Evolutionary conservation across 202 grass and related monocot species (phyloP).

Genomic region (Zizania palustris): DNA sequence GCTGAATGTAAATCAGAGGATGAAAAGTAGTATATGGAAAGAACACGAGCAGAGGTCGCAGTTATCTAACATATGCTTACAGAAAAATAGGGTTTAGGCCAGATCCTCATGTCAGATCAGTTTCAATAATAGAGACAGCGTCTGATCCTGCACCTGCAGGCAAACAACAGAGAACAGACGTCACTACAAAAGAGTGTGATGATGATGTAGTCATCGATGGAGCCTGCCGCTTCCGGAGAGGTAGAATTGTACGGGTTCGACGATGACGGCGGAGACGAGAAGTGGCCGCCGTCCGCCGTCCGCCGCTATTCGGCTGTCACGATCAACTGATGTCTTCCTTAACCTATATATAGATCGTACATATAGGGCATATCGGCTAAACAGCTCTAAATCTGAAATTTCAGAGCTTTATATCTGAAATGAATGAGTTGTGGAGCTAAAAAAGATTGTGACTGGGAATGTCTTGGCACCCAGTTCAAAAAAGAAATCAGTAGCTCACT

Average conservation of each 20-base stretch:
- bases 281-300: slow-evolving; percentile 9
- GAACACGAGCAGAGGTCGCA: not conserved
- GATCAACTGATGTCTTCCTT: too few species aligned
- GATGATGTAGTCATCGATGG: not conserved
- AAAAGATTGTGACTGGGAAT: too few species aligned
- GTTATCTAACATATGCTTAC: not conserved
- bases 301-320: slow-evolving; percentile 18
- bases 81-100: not conserved
- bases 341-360: too few species aligned
- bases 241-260: slow-evolving; percentile 76
- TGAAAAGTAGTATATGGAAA: not conserved
- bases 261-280: slow-evolving; percentile 38
- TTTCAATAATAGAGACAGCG: not conserved
- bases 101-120: not conserved
- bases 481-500: too few species aligned
- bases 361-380: too few species aligned
- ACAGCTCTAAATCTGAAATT: too few species aligned
- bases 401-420: too few species aligned
- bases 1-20: not conserved
- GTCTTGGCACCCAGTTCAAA: too few species aligned
- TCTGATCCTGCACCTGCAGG: not conserved
- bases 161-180: not conserved
- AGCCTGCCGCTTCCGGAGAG: slow-evolving; percentile 50
- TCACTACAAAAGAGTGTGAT: not conserved
- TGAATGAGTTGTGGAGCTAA: too few species aligned